A percentile compares a stretch with the other conserved stretches of the same genome.
Conservation (phyloP, 192 early-diverging fungal species). For the Fimicolochytrium jonesii region DNA sequence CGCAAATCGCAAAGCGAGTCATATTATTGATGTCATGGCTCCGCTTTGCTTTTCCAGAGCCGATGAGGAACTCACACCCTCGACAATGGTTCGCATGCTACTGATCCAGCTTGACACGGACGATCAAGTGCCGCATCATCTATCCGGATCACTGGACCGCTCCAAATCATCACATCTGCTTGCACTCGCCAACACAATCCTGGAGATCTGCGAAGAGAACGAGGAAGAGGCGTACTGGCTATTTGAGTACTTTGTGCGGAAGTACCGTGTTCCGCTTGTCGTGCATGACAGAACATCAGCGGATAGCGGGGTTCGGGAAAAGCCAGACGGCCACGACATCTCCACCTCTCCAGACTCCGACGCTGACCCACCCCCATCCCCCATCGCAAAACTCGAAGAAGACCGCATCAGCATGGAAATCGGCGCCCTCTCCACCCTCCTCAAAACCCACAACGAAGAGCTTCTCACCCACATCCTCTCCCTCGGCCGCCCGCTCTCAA, state of each 20-base stretch:
- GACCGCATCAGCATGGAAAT: conserved; percentile 22
- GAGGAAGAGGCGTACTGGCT: conserved; percentile 46
- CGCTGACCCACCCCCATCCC: not conserved
- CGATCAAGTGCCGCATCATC: not conserved
- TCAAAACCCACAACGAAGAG: conserved; percentile 22
- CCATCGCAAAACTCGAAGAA: not conserved
- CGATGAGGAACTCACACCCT: conserved; percentile 12
- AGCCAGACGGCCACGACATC: too few species aligned
- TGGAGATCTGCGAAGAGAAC: conserved; percentile 41
- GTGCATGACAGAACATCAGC: too few species aligned
- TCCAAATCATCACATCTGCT: too few species aligned
- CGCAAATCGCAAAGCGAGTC: too few species aligned
- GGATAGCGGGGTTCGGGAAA: too few species aligned
- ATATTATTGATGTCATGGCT: too few species aligned
- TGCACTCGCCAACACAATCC: conserved; percentile 31
- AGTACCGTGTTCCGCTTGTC: conserved; percentile 12
- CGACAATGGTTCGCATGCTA: conserved; percentile 24
- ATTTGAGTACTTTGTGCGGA: conserved; percentile 26
- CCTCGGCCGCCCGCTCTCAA: conserved; percentile 2
- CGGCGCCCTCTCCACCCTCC: conserved; percentile 18
- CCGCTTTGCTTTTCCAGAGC: too few species aligned
- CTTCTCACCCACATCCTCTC: conserved; percentile 22
- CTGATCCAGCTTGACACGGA: conserved; percentile 13
- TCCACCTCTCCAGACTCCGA: too few species aligned
- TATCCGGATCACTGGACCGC: too few species aligned